Evolutionary conservation across 305 asterid species (phyloP).

Genomic region (Fraxinus baroniana): DNA sequence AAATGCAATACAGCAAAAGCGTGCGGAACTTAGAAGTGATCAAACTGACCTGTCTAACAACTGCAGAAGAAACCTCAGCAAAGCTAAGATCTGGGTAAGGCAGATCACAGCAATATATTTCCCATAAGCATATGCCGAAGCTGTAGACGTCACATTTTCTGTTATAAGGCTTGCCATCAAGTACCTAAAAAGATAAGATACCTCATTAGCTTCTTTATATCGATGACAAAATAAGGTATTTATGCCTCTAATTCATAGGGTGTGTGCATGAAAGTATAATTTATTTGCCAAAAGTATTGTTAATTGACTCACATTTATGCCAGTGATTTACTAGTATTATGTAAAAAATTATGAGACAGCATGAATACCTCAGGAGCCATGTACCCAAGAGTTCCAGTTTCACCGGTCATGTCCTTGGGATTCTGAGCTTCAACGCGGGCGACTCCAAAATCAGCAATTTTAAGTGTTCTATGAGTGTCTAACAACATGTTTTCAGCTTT

Average conservation of each 20-base stretch:
- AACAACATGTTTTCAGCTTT: background rate
- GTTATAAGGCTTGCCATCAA: background rate
- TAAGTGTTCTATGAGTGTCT: background rate
- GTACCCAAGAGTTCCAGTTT: background rate
- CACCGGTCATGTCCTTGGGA: background rate
- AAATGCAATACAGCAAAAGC: background rate
- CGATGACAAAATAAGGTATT: background rate
- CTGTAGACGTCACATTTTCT: background rate
- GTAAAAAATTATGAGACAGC: background rate
- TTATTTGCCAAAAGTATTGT: background rate
- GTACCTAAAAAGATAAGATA: background rate
- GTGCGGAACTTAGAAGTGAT: background rate
- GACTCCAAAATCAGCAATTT: background rate
- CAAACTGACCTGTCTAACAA: background rate
- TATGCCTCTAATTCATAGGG: background rate
- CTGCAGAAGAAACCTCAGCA: background rate
- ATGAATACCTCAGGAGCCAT: background rate
- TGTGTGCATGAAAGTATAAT: background rate
- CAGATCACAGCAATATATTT: background rate
- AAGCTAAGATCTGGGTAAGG: background rate
- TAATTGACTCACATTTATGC: background rate
- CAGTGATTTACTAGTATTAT: background rate
- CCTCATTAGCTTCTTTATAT: background rate
- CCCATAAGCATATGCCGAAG: background rate
- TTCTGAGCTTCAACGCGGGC: background rate